Evolutionary conservation across 106 monocot species (phyloP), one percentile per base, ranked within the genome.

Genomic region (Alisma plantagoaquatica): DNA sequence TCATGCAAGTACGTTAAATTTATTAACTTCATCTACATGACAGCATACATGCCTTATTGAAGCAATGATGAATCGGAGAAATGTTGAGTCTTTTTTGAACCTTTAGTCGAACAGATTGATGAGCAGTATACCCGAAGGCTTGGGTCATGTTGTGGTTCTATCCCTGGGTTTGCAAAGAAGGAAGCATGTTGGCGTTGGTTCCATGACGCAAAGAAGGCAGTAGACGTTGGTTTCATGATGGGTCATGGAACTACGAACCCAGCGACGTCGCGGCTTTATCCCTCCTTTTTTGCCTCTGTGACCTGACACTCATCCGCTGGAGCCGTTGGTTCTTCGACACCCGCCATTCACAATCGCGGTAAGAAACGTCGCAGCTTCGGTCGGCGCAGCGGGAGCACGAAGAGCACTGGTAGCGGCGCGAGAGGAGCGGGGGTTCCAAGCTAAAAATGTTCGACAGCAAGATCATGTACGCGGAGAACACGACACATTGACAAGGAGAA

Each of bases 401-500:
- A 42, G 15, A 68, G 81, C 75, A 45, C 41, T 7, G 49, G 57
- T 9, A 25, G 60, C 2, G 64, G 71, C 0, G 76, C 65, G 35
- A 69, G 32, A 22, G 70, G 66, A 57, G 31, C n/a, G 62, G 58
- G 7, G 79, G 66, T 15, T 73, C 94, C 1, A 87, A 75, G 67
- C 64, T 94, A 47, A 69, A 84, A 10, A 94, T 94, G 94, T 94
- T 94, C 70, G 62, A 57, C 48, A 88, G 70, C 60, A 77, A 78
- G 64, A 63, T 81, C 53, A 75, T 83, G 0, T 94, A 84, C 57
- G 75, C 94, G 0, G 94, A 87, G 61, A 88, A 94, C 94, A 4
- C 45, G 87, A 60, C 79, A 81, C 45, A 87, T 94, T 23, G 94
- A 94, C 63, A 87, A 94, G 68, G 94, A 94, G 64, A 81, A 75